Conservation (phyloP, 371 early-diverging fungal species). For the Umbelopsis sp. region DNA sequence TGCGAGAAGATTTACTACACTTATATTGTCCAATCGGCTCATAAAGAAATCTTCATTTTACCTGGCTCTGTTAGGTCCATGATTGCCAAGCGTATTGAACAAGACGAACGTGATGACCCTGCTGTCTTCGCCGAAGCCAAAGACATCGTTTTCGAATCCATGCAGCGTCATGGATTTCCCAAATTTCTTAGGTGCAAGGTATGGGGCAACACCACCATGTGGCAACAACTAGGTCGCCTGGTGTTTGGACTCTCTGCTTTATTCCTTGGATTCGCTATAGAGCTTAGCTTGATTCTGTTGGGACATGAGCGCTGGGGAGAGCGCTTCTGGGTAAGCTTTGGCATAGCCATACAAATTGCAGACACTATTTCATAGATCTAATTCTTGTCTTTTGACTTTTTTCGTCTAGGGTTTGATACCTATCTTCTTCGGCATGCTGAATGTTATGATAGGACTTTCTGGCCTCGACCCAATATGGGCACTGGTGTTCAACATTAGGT, state of each 20-base stretch:
- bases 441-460: slow-evolving; percentile 11
- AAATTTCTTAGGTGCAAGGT: slow-evolving; percentile 43
- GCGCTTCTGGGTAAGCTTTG: slow-evolving; percentile 39
- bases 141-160: slow-evolving; percentile 41
- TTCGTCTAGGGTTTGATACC: slow-evolving; percentile 16
- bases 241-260: slow-evolving; percentile 39
- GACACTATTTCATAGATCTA: neutral
- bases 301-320: slow-evolving; percentile 30
- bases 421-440: slow-evolving; percentile 15
- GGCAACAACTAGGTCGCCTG: slow-evolving; percentile 35
- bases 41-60: slow-evolving; percentile 27
- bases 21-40: slow-evolving; percentile 42
- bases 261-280: slow-evolving; percentile 44
- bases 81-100: slow-evolving; percentile 29
- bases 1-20: slow-evolving; percentile 48
- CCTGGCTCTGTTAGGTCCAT: slow-evolving; percentile 23
- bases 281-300: slow-evolving; percentile 44
- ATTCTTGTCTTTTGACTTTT: neutral
- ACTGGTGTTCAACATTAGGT: slow-evolving; percentile 21
- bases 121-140: slow-evolving; percentile 48
- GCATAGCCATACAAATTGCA: too few species aligned
- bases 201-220: slow-evolving; percentile 39
- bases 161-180: slow-evolving; percentile 46
- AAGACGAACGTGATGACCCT: slow-evolving; percentile 33
- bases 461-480: slow-evolving; percentile 21